Base-by-base conservation (phyloP, 306 rosid species). In the Biancaea sappan region DNA sequence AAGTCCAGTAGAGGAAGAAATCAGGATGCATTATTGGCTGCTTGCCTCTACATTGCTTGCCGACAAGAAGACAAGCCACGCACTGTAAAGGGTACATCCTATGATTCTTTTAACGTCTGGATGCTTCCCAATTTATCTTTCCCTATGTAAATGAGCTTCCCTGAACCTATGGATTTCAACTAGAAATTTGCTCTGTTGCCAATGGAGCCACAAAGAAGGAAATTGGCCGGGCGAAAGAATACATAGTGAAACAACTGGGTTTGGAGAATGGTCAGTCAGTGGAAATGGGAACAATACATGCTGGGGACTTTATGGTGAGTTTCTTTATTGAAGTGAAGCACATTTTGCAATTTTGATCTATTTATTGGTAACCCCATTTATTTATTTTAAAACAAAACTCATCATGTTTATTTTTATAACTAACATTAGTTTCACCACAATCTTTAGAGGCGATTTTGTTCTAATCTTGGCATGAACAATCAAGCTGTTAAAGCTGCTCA, bases 281-380 rank as follows among this genome's bases (percentile, higher is more conserved):
- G 87, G 95, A 89, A 85, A 89, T 89, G 95, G 95, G 92, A 71
- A 85, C 95, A 25, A 89, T 89, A 77, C 95, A 88, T 72, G 90
- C 90, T 24, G 95, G 92, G 41, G 92, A 89, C 80, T 89, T 89
- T 29, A 89, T 89, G 95, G 95, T 89, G 76, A 83, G 88, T 64
- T 24, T 29, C 40, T 50, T 67, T 24, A 25, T 18, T 59, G 68
- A 41, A n/a, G 29, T 46, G 54, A 64, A 75, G 26, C 37, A 16
- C 32, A 46, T 57, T 24, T 63, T 28, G 21, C 31, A 59, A 57
- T 16, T 35, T 37, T 62, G 7, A 46, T 68, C 64, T 21, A 10
- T 43, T n/a, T 24, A 44, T 56, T 35, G 35, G 32, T 13, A 40
- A 21, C 6, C 59, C 8, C 29, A 14, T 9, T 34, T n/a, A 14